Base-by-base conservation (phyloP, 2,329 filamentous ascomycete species). In the Sclerotinia subarctica region DNA sequence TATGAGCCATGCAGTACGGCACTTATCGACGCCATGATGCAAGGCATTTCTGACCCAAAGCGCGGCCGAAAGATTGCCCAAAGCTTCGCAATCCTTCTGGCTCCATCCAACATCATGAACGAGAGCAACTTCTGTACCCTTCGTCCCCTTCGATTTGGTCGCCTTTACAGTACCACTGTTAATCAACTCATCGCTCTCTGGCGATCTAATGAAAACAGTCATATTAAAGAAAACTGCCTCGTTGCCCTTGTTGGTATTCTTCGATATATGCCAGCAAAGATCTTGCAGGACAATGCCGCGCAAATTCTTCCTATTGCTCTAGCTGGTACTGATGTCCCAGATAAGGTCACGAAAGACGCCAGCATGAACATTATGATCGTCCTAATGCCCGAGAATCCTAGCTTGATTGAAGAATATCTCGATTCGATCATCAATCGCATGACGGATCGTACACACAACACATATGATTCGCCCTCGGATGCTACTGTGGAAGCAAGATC, bases 221-320 rank as follows among this genome's bases (percentile, higher is more conserved):
- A 51, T 6, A 49, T 69, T 0, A 76, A 75, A 58, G 68, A 70
- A 0, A 76, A 76, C 26, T 72, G 68, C 29, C 63, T 78, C 0
- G 70, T 78, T 35, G 76, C 77, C 13, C 69, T 78, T 10, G 69
- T 71, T 11, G 74, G 73, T 2, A 67, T 77, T 13, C 52, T 78
- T 0, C 67, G 69, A 17, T 71, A 72, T 58, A 73, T 75, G 58
- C 70, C 73, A 35, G 60, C 70, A 2, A 60, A 58, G 0, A 70
- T 69, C 1, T 51, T 73, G 10, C 63, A 70, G 13, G 65, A 68
- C 7, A 69, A 70, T 47, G 71, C 69, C 3, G 56, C 54, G 3
- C 35, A 56, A 4, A 68, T 77, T 10, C 66, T 77, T 2, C 72
- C 75, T 0, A 38, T 73, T 0, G 51, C 75, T 8, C 69, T 78